Evolutionary conservation across 805 yeast genomes (phyloP).

Genomic region (Kodamaea jinghongensis): DNA sequence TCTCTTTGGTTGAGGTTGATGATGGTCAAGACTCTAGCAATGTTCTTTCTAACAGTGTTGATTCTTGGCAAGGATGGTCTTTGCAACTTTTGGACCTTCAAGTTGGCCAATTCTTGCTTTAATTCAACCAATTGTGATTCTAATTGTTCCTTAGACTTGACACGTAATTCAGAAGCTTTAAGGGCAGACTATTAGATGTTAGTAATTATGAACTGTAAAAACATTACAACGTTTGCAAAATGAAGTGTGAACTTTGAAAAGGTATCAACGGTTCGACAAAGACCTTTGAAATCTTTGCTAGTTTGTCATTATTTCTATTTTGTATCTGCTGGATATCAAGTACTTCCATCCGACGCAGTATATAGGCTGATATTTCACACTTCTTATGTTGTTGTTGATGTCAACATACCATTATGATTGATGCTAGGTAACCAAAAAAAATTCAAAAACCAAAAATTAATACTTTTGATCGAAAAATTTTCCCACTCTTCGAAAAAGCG

Average conservation of each 20-base stretch:
- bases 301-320: too few species aligned
- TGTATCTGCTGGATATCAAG: too few species aligned
- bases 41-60: conserved; percentile 95
- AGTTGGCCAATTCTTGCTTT: conserved; percentile 93
- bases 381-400: neutral
- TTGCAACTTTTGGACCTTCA: conserved; percentile 93
- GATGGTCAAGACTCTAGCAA: conserved; percentile 96
- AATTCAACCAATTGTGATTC: conserved; percentile 91
- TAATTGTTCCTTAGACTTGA: conserved; percentile 95
- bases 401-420: conserved; percentile 11
- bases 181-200: conserved; percentile 65
- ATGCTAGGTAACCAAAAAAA: conserved; percentile 6
- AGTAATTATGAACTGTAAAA: conserved; percentile 16
- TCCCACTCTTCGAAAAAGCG: neutral
- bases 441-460: conserved; percentile 2
- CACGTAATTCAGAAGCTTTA: conserved; percentile 94
- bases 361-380: neutral
- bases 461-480: conserved; percentile 6
- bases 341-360: too few species aligned
- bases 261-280: too few species aligned
- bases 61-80: conserved; percentile 94
- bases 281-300: too few species aligned
- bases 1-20: conserved; percentile 97
- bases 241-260: too few species aligned
- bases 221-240: too few species aligned